Evolutionary conservation across 129 eudicot genomes (phyloP), one percentile per base, ranked within the genome.

Genomic region (Flaveria trinervia): DNA sequence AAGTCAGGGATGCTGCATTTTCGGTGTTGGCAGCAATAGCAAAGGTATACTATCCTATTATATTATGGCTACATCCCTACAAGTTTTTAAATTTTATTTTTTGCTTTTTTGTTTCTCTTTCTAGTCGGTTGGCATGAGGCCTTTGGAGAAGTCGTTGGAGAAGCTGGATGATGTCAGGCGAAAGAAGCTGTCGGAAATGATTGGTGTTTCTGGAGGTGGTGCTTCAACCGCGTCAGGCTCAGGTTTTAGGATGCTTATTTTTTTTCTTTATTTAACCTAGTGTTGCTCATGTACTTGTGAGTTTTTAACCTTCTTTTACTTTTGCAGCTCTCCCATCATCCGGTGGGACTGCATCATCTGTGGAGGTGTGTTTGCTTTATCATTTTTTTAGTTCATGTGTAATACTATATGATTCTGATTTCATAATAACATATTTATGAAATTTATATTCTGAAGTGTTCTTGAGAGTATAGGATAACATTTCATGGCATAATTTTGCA

Each of bases 1-100:
- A 95, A 7, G 99, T 95, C 17, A 92, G 99, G 71, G 99, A 95
- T 86, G 97, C 99, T 65, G 99, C 99, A 65, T 95, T 95, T 83
- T 86, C 99, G 48, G 97, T 84, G 55, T 83, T 95, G 88, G 96
- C 99, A 54, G 97, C 97, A 76, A 74, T 95, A 56, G 99, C 99
- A 2, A 95, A 92, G 95, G 99, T 92, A 81, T 36, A 56, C 55
- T 10, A 51, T 71, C 1, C 4, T 36, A 14, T 64, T 33, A 30
- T 36, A 16, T 14, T 33, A 33, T 46, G 65, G 26, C 33, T 46
- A 68, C 44, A 41, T 15, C 15, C 43, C 15, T 1, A 36, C 20
- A 11, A 52, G 5, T 49, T 8, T 64, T 13, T 46, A 20, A 33
- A 9, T 22, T 26, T 73, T 4, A 30, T 30, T 17, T 51, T 25